phyloP scores from a whole-genome alignment of 306 rosid genomes.

The Rosa persica region DNA sequence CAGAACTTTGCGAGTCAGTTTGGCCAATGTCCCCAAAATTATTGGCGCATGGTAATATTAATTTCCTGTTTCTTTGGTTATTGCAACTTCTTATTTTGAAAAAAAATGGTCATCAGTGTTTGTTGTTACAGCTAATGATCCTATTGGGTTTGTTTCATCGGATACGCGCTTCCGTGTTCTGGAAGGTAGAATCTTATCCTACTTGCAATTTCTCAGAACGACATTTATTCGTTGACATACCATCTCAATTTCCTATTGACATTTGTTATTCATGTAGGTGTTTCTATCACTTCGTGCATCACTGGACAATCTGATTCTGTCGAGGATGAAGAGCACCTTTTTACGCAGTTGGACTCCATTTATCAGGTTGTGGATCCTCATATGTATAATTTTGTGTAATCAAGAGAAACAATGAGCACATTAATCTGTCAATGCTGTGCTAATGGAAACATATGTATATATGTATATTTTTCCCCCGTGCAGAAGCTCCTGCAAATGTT shows the following conservation, averaged over 20 bases:
- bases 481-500: constrained; percentile 55
- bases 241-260: background rate
- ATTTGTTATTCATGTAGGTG: constrained; percentile 35
- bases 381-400: background rate
- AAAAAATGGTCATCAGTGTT: background rate
- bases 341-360: constrained; percentile 48
- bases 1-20: constrained; percentile 47
- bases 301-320: constrained; percentile 39
- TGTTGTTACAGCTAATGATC: constrained; percentile 26
- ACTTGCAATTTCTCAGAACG: background rate
- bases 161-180: constrained; percentile 57
- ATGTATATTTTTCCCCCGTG: constrained; percentile 11
- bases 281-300: constrained; percentile 60
- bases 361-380: constrained; percentile 44
- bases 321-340: constrained; percentile 41
- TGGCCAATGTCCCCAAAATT: constrained; percentile 58
- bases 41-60: constrained; percentile 42
- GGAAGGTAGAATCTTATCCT: constrained; percentile 56
- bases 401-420: background rate
- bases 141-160: constrained; percentile 38
- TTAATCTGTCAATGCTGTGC: background rate
- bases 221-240: background rate
- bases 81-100: background rate
- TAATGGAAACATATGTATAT: background rate
- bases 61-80: constrained; percentile 20